Evolutionary conservation across 1,139 yeast species (phyloP), one percentile per base, ranked within the genome.

Genomic region (Suhomyces bolitotheri): DNA sequence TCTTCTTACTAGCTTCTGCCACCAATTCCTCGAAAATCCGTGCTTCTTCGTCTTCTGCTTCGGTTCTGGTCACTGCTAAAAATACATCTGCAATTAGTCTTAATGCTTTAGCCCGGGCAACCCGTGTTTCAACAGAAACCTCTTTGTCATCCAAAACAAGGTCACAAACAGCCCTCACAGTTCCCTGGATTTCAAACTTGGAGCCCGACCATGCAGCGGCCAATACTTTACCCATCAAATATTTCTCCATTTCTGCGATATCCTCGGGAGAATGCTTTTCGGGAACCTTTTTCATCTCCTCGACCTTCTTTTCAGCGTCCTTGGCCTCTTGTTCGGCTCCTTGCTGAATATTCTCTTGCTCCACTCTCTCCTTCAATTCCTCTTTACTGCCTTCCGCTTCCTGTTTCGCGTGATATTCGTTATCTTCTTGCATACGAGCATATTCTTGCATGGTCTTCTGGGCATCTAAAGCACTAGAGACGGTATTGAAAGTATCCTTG

Each of bases 161-260:
- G 54, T 89, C 96, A 58, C 96, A 90, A 11, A 90, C 97, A 15
- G 79, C 87, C 40, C 97, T 68, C 22, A 88, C 71, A 1, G 95
- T 87, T n/a, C 92, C 77, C 54, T 86, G 92, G 39, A 90, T 85
- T 59, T 90, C 98, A 58, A 81, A 82, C 50, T 80, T 81, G 15
- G 96, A 86, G 1, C 97, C 97, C 32, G 84, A 82, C 98, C 98
- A 90, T 7, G 97, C 96, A 0, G 97, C 97, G 4, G 94, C 90
- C 33, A 90, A 68, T 3, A 90, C 90, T 57, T 90, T 92, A 25
- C 96, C 97, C 78, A 88, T 78, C 29, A 90, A 66, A 39, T 82
- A 73, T 50, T 89, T 82, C 54, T 90, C 97, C 78, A 87, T 75
- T 45, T 87, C 95, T 0, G 88, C 90, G 39, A 86, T 65, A 41